Conservation (phyloP, 495 filamentous ascomycete species). For the Venustampulla echinocandica region DNA sequence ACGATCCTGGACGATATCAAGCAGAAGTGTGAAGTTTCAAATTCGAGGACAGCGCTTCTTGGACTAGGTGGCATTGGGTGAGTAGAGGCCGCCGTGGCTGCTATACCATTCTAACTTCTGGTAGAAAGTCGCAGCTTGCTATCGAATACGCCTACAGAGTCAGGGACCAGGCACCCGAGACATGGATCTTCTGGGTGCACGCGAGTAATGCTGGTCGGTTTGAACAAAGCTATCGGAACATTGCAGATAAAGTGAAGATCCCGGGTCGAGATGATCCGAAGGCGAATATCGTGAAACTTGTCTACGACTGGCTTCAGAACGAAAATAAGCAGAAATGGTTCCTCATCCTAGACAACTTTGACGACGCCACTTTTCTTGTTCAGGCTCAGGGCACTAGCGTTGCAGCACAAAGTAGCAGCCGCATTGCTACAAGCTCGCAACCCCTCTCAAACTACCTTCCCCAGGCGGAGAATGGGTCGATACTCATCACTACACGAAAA, state of each 20-base stretch:
- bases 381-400: conserved; percentile 6
- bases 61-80: conserved; percentile 20
- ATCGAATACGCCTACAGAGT: conserved; percentile 25
- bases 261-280: conserved; percentile 27
- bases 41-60: conserved; percentile 18
- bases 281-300: conserved; percentile 29
- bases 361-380: conserved; percentile 23
- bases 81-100: neutral
- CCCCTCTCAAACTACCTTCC: conserved; percentile 20
- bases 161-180: conserved; percentile 29
- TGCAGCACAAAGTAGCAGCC: neutral
- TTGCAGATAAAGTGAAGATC: conserved; percentile 30
- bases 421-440: too few relatives aligned
- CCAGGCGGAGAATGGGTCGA: conserved; percentile 23
- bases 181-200: conserved; percentile 43
- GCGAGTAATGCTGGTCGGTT: conserved; percentile 30
- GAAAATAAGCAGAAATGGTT: conserved; percentile 27
- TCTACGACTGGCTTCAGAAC: conserved; percentile 29
- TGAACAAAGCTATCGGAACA: conserved; percentile 27
- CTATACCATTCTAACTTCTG: conserved; percentile 4
- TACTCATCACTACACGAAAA: conserved; percentile 33
- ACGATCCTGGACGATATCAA: conserved; percentile 23
- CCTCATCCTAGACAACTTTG: conserved; percentile 34
- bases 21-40: conserved; percentile 16
- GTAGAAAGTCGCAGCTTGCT: conserved; percentile 19